These are phyloP conservation scores for Hypholoma sublateritium DNA, from an alignment of 768 basidiomycete species.

Conservation along the genomic window DNA sequence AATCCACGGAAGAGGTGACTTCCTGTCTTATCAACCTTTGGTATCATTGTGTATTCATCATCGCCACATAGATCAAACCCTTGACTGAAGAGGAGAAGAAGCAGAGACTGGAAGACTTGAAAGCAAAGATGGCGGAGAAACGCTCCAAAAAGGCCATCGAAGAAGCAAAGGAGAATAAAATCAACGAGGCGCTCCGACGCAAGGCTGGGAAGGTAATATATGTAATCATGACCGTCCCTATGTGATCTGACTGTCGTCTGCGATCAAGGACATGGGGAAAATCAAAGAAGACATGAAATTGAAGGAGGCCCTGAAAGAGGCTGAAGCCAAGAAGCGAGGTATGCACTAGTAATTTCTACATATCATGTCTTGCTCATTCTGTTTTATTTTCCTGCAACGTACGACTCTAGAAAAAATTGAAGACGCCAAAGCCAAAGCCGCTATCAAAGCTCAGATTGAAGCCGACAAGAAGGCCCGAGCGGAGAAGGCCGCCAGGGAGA, in stretches of 20 bases:
- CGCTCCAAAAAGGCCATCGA: slow-evolving; percentile 68
- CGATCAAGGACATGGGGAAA: slow-evolving; percentile 60
- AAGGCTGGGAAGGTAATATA: slow-evolving; percentile 76
- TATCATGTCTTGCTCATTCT: neutral
- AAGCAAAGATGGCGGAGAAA: slow-evolving; percentile 79
- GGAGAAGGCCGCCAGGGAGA: slow-evolving; percentile 86
- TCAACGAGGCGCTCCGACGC: slow-evolving; percentile 76
- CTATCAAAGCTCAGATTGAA: slow-evolving; percentile 69
- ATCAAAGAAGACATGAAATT: slow-evolving; percentile 74
- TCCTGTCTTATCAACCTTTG: neutral
- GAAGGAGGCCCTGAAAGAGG: slow-evolving; percentile 83
- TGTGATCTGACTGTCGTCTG: too few relatives aligned
- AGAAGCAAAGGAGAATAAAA: slow-evolving; percentile 71
- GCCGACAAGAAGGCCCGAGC: slow-evolving; percentile 84
- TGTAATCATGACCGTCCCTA: neutral
- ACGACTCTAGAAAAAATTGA: slow-evolving; percentile 75
- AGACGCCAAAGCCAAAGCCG: slow-evolving; percentile 82
- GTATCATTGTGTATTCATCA: neutral
- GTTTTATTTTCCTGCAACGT: neutral
- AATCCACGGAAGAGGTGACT: slow-evolving; percentile 86
- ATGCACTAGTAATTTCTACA: slow-evolving; percentile 7
- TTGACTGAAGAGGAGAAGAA: slow-evolving; percentile 94
- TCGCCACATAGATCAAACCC: slow-evolving; percentile 65
- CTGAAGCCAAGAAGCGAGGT: slow-evolving; percentile 81
- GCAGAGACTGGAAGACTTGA: slow-evolving; percentile 75